Evolutionary conservation across 805 yeast species (phyloP), one percentile per base, ranked within the genome.

Genomic region (Scheffersomyces ergatensis): DNA sequence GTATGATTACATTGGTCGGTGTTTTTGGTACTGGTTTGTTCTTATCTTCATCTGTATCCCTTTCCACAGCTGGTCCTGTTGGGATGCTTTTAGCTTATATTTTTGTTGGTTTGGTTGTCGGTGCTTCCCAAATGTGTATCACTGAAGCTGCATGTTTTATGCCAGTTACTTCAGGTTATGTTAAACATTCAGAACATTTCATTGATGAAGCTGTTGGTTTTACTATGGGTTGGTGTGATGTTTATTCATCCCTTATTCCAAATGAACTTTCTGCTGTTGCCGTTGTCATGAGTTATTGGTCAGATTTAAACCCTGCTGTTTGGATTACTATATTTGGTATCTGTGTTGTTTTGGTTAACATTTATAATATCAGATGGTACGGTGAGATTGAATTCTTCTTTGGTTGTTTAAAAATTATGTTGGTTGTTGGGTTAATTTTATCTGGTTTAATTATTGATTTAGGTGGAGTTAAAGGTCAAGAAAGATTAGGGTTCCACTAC

Each of bases 11-110:
- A 17, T 44, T 59, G 17, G 58, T 51, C 12, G 55, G 57, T 17
- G 52, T 55, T 11, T 59, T 70, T 47, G 76, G 75, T 41, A 70
- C 75, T 23, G 85, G 85, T 50, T 61, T 81, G 24, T 80, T 77
- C 54, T 64, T 80, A 26, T 77, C 80, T 29, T 64, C 77, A 0
- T 82, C 82, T 16, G 68, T 67, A 31, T 66, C 80, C 9, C 61
- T 80, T 38, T 64, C 67, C 21, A 60, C 48, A 9, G 80, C 78
- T 19, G 60, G 60, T 5, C 51, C 50, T 11, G 78, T 74, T 4
- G 70, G 81, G 3, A 56, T 78, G 52, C 57, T 80, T 33, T 60
- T 80, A 33, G 70, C 77, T 36, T 80, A 72, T 47, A 46, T 65
- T 7, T 55, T 78, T 40, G 69, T 78, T 43, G 83, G 82, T 17